Percentiles rank a stretch among this genome's conserved stretches.
phyloP scores from a whole-genome alignment of 257 asterid genomes.

The Nicotiana otophora region DNA sequence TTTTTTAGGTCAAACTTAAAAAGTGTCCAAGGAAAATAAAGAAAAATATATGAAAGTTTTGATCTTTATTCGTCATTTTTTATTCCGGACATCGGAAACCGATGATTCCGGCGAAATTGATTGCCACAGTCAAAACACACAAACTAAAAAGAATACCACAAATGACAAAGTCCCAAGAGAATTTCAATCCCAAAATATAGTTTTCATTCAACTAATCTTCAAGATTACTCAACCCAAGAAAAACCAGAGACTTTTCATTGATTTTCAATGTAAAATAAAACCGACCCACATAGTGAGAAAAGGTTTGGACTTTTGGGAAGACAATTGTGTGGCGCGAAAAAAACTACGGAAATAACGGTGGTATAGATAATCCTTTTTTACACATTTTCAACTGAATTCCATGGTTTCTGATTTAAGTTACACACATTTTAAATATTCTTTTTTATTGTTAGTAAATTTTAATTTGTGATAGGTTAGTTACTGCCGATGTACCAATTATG shows the following conservation, averaged over 20 bases:
- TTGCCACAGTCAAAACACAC: constrained; percentile 3
- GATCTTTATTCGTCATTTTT: not conserved
- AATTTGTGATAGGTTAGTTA: too few species aligned
- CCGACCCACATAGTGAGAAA: not conserved
- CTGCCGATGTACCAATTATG: too few species aligned
- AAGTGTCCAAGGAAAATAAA: not conserved
- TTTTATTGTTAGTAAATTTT: too few species aligned
- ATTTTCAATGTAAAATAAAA: constrained; percentile 12
- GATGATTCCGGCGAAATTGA: constrained; percentile 27
- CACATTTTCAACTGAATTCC: too few species aligned
- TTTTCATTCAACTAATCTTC: not conserved
- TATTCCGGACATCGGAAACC: constrained; percentile 33
- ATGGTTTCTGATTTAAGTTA: too few species aligned
- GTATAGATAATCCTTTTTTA: too few species aligned
- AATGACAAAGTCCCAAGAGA: not conserved
- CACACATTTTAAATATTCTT: too few species aligned
- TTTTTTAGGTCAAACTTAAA: too few species aligned
- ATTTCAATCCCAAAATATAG: too few species aligned
- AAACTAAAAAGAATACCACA: not conserved
- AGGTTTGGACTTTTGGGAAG: too few species aligned
- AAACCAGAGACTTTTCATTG: constrained; percentile 15
- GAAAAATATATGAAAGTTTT: not conserved
- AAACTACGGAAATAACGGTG: too few species aligned
- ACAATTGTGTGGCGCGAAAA: too few species aligned
- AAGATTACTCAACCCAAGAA: constrained; percentile 15